Base-by-base conservation (phyloP, 768 basidiomycete genomes). In the Serpula lacrymans region DNA sequence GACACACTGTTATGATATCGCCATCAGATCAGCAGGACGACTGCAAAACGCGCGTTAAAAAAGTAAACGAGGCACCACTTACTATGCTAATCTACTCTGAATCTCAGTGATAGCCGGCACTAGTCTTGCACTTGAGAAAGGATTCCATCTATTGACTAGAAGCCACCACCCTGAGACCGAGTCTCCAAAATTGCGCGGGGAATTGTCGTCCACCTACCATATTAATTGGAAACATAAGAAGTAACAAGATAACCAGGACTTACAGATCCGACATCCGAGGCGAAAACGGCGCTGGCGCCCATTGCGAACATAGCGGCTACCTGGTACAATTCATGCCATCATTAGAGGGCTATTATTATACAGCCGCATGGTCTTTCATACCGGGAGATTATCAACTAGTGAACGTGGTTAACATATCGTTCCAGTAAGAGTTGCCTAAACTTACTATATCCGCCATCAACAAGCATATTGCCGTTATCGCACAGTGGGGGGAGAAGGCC, bases 161-260 rank as follows among this genome's bases (percentile, higher is more conserved):
- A 98, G 75, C 88, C 91, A 97, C 84, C 89, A 96, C 21, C 96
- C 96, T 3, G 93, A 96, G 3, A 99, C 75, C 1, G 88, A 84
- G 53, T 99, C 96, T 5, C 96, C 93, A 62, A 94, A 96, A 51
- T 88, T 84, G 39, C 96, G 76, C 0, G 95, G 93, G 2, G 89
- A 89, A 43, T 95, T 97, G 57, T 99, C 96, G 54, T 97, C 95
- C 43, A 94, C 73, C 79, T 90, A 57, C 17, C 34, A 22, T 21
- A 12, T 34, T 31, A 38, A 42, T 31, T 32, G 13, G 37, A 17
- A 37, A 22, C 34, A 5, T 42, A 16, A 17, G n/a, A 40, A 27
- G 24, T 25, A 9, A 24, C 11, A 21, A 48, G 26, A 12, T n/a
- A 20, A 3, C 11, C 32, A 24, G 27, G 1, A 67, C 82, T 53